A percentile compares a stretch with the other conserved stretches of the same genome.
Conservation (phyloP, 345 rosid genomes). For the Trapa incisa region DNA sequence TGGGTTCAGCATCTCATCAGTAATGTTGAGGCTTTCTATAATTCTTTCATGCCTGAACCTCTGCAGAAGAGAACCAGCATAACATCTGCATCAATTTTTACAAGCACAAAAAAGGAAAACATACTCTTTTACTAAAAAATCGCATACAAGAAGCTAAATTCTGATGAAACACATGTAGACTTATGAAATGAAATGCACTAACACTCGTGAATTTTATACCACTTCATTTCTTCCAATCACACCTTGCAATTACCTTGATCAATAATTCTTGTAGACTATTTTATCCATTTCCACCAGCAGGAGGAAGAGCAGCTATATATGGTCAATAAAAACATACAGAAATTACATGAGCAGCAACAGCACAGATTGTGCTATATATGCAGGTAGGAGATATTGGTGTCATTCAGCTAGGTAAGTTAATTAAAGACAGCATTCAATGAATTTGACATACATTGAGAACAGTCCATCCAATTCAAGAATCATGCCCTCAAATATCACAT, state of each 20-base stretch:
- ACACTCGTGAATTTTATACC: neutral
- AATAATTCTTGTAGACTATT: neutral
- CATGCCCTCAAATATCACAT: neutral
- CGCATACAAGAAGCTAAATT: neutral
- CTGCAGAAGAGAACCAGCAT: conserved; percentile 19
- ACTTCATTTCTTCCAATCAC: neutral
- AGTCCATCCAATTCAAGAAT: neutral
- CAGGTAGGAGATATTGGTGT: neutral
- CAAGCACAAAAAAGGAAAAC: neutral
- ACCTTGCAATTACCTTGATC: neutral
- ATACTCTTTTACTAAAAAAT: neutral
- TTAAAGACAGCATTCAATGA: neutral
- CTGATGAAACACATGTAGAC: neutral
- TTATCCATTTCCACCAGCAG: neutral
- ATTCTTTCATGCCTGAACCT: conserved; percentile 40
- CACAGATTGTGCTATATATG: neutral
- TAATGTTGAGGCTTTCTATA: conserved; percentile 57
- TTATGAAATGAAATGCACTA: neutral
- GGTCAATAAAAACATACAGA: neutral
- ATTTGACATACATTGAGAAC: neutral
- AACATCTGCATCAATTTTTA: neutral
- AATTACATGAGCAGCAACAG: neutral
- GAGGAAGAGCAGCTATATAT: neutral
- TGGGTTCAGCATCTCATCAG: conserved; percentile 70
- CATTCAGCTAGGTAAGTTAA: neutral